phyloP scores from a whole-genome alignment of 2,329 filamentous ascomycete genomes.

The Phaeomoniella chlamydospora region DNA sequence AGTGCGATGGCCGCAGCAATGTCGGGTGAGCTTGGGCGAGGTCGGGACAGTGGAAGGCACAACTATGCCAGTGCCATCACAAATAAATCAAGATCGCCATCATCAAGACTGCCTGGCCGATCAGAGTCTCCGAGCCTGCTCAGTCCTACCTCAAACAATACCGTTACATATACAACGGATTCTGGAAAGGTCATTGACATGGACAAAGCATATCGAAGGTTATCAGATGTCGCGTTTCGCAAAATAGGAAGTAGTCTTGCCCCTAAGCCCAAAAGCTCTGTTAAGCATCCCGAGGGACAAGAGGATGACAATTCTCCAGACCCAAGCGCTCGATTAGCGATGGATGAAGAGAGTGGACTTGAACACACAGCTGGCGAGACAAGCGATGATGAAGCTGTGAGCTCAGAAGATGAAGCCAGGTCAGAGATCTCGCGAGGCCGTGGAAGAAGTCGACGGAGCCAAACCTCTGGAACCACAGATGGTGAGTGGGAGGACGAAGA shows the following conservation, averaged over 20 bases:
- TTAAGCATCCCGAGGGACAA: conserved; percentile 17
- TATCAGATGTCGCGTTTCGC: conserved; percentile 58
- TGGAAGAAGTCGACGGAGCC: conserved; percentile 17
- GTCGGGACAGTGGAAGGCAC: conserved; percentile 5
- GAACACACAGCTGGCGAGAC: conserved; percentile 43
- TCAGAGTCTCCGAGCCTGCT: conserved; percentile 24
- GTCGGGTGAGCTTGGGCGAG: conserved; percentile 21
- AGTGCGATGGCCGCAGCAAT: conserved; percentile 33
- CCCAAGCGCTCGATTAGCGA: conserved; percentile 45
- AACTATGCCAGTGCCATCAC: conserved; percentile 6
- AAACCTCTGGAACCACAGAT: conserved; percentile 5
- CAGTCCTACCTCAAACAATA: conserved; percentile 25
- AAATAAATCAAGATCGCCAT: conserved; percentile 17
- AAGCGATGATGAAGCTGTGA: conserved; percentile 45
- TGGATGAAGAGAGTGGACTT: conserved; percentile 52
- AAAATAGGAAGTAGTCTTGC: conserved; percentile 50
- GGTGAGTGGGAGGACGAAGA: conserved; percentile 18
- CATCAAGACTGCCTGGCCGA: conserved; percentile 13
- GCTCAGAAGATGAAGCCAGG: conserved; percentile 48
- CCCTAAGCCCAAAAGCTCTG: conserved; percentile 40
- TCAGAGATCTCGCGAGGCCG: conserved; percentile 23
- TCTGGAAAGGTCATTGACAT: conserved; percentile 52
- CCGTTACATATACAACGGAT: conserved; percentile 37
- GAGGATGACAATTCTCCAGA: conserved; percentile 28
- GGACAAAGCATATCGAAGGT: conserved; percentile 52